Percentiles rank a stretch among this genome's conserved stretches.
Evolutionary conservation across 2,329 filamentous ascomycete species (phyloP).

Genomic region (Uncinocarpus reesii): DNA sequence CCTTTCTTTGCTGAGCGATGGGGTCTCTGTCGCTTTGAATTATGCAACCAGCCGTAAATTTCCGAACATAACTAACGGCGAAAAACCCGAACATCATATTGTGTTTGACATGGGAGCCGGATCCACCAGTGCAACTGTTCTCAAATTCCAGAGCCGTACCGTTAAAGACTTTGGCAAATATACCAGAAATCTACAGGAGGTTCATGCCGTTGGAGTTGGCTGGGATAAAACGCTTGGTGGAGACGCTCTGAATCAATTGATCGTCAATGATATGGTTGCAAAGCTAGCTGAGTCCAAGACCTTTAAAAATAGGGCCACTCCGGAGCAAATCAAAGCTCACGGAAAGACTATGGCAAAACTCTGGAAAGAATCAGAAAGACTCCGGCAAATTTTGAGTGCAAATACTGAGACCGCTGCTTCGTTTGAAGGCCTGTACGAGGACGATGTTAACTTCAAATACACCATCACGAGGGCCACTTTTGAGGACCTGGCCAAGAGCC

Average conservation of each 20-base stretch:
- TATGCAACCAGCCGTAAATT: slow-evolving; percentile 90
- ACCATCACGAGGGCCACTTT: slow-evolving; percentile 72
- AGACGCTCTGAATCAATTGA: slow-evolving; percentile 75
- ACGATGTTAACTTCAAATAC: slow-evolving; percentile 88
- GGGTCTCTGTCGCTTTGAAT: slow-evolving; percentile 83
- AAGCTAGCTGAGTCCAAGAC: slow-evolving; percentile 63
- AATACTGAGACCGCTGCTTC: slow-evolving; percentile 70
- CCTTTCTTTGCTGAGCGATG: slow-evolving; percentile 75
- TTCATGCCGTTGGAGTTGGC: slow-evolving; percentile 74
- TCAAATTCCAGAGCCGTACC: slow-evolving; percentile 77
- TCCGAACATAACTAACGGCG: slow-evolving; percentile 69
- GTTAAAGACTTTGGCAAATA: slow-evolving; percentile 87
- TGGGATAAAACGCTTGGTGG: slow-evolving; percentile 89
- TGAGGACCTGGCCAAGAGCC: slow-evolving; percentile 61
- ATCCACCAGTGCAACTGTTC: slow-evolving; percentile 77
- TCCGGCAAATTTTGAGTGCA: slow-evolving; percentile 83
- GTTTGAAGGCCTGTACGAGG: slow-evolving; percentile 75
- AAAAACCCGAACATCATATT: slow-evolving; percentile 80
- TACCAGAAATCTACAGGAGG: slow-evolving; percentile 95
- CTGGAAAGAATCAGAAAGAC: slow-evolving; percentile 80
- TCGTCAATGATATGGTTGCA: slow-evolving; percentile 77
- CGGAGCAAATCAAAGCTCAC: slow-evolving; percentile 50
- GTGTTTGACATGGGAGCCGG: slow-evolving; percentile 98
- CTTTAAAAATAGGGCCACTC: slow-evolving; percentile 31
- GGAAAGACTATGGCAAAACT: slow-evolving; percentile 80